Conservation (phyloP, 2,329 filamentous ascomycete genomes). For the Microcyclosporella mali region DNA sequence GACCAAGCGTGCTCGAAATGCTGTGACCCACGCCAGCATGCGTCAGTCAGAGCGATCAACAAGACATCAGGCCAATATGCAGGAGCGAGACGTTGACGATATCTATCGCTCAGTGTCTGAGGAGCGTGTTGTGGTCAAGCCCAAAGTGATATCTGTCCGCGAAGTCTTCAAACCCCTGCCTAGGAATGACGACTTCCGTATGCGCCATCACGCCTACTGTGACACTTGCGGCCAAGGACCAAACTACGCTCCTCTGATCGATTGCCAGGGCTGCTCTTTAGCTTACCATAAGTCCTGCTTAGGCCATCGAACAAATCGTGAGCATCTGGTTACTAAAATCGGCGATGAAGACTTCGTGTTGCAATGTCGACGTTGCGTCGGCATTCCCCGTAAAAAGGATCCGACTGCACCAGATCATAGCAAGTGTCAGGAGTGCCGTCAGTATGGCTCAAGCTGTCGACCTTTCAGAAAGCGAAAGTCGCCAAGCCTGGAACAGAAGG, state of each 20-base stretch:
- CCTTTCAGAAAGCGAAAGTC: conserved; percentile 70
- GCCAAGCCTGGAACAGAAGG: conserved; percentile 72
- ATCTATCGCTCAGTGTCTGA: conserved; percentile 42
- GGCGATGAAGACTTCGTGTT: conserved; percentile 71
- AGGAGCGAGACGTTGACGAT: conserved; percentile 54
- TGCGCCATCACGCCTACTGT: conserved; percentile 64
- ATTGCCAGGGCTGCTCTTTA: conserved; percentile 84
- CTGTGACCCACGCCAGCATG: conserved; percentile 19
- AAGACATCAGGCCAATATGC: conserved; percentile 43
- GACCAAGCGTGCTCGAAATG: conserved; percentile 11
- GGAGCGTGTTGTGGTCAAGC: conserved; percentile 34
- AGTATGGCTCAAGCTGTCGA: conserved; percentile 60
- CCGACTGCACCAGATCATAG: conserved; percentile 61
- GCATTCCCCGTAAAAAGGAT: conserved; percentile 62
- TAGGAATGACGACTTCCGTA: conserved; percentile 59
- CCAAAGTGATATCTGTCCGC: conserved; percentile 56
- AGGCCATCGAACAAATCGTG: conserved; percentile 63
- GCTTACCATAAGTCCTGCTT: conserved; percentile 80
- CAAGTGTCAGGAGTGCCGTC: conserved; percentile 64
- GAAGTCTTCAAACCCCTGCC: conserved; percentile 66
- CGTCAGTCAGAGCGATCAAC: conserved; percentile 43
- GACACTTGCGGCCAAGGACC: conserved; percentile 60
- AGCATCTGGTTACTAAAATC: conserved; percentile 88
- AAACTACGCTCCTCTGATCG: conserved; percentile 65
- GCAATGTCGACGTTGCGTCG: conserved; percentile 83